phyloP scores from a whole-genome alignment of 495 filamentous ascomycete genomes.

The Lepraria neglecta region DNA sequence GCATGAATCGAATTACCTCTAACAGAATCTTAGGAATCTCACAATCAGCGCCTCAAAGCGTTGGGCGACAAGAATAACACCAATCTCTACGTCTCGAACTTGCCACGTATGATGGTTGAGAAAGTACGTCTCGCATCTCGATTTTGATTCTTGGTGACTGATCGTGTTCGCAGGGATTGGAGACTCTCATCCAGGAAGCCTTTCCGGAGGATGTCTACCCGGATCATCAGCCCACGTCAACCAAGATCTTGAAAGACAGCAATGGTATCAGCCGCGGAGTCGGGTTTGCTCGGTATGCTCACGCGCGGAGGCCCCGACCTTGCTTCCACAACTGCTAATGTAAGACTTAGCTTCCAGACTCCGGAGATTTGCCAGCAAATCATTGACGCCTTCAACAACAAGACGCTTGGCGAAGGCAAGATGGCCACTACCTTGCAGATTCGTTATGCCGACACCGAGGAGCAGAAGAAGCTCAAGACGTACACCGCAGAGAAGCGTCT shows the following conservation, averaged over 20 bases:
- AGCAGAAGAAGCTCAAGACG: constrained; percentile 92
- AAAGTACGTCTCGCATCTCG: constrained; percentile 50
- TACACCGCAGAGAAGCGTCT: constrained; percentile 87
- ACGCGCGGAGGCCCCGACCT: not conserved
- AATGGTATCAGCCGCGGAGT: constrained; percentile 91
- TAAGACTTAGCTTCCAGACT: constrained; percentile 62
- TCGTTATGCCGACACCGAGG: constrained; percentile 91
- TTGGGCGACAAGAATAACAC: constrained; percentile 79
- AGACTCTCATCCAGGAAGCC: constrained; percentile 35
- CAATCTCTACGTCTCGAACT: constrained; percentile 94
- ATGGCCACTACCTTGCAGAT: constrained; percentile 79
- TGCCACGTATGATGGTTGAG: constrained; percentile 85
- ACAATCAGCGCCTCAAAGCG: constrained; percentile 91
- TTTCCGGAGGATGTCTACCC: constrained; percentile 53
- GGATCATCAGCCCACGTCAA: constrained; percentile 77
- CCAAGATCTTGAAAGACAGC: constrained; percentile 85
- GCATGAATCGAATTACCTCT: constrained; percentile 11
- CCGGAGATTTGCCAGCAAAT: constrained; percentile 83
- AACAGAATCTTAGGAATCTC: constrained; percentile 63
- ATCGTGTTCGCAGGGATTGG: constrained; percentile 13
- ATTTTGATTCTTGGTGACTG: not conserved
- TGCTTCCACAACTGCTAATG: constrained; percentile 9
- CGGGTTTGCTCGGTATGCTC: constrained; percentile 82
- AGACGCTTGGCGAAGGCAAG: constrained; percentile 56
- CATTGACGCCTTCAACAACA: constrained; percentile 75